These are phyloP conservation scores for Xylariaceae sp. DNA, from an alignment of 2,329 filamentous ascomycete species.

Conservation along the genomic window DNA sequence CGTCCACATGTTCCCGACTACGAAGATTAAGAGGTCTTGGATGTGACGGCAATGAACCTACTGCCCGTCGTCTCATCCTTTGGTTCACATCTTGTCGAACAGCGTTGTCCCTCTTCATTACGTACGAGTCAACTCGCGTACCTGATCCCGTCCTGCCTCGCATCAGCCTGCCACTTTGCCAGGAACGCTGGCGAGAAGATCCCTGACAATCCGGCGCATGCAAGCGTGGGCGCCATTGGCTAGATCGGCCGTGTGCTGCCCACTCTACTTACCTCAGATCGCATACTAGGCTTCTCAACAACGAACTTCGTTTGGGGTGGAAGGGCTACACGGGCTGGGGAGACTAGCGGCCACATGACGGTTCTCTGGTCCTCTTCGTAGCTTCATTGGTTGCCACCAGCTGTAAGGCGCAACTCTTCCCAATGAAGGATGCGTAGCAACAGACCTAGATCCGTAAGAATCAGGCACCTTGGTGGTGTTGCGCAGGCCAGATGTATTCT, in stretches of 20 bases:
- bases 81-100: neutral
- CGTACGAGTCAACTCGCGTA: conserved; percentile 6
- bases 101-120: neutral
- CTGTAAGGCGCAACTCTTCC: conserved; percentile 12
- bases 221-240: conserved; percentile 24
- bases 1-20: conserved; percentile 1
- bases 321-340: conserved; percentile 11
- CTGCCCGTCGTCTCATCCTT: conserved; percentile 10
- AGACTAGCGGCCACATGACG: conserved; percentile 25
- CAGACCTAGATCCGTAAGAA: neutral
- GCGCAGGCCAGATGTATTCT: neutral
- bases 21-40: conserved; percentile 13
- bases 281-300: conserved; percentile 15
- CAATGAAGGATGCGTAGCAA: conserved; percentile 2
- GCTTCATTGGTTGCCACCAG: conserved; percentile 6
- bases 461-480: neutral
- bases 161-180: conserved; percentile 24
- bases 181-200: conserved; percentile 24
- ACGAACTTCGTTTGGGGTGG: conserved; percentile 28
- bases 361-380: conserved; percentile 9
- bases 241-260: conserved; percentile 28
- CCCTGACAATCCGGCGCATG: conserved; percentile 31
- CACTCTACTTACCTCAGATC: conserved; percentile 33
- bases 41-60: conserved; percentile 18
- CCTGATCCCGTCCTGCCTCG: conserved; percentile 14